Evolutionary conservation across 805 yeast genomes (phyloP).

Genomic region (Wickerhamomyces canadensis): DNA sequence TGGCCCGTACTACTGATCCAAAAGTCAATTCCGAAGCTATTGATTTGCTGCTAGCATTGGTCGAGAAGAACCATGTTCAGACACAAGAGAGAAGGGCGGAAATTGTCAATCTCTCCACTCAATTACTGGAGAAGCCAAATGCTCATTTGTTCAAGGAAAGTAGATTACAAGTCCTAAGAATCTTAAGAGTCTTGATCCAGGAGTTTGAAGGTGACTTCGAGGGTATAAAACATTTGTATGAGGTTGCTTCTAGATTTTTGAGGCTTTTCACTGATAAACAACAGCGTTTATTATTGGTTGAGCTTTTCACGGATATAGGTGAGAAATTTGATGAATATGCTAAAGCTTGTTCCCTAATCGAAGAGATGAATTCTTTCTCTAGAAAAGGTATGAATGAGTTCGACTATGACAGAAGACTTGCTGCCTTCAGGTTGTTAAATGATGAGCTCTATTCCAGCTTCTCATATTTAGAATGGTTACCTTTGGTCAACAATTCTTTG

Average conservation of each 20-base stretch:
- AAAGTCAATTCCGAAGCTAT: conserved; percentile 50
- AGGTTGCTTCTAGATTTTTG: conserved; percentile 51
- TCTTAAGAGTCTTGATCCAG: conserved; percentile 49
- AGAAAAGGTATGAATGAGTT: conserved; percentile 58
- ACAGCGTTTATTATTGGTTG: conserved; percentile 58
- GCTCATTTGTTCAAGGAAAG: conserved; percentile 45
- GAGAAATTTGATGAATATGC: conserved; percentile 37
- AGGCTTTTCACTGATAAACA: conserved; percentile 50
- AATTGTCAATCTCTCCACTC: conserved; percentile 51
- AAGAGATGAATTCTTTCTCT: conserved; percentile 68
- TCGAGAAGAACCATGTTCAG: conserved; percentile 52
- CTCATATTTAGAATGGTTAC: conserved; percentile 66
- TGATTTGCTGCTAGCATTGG: conserved; percentile 43
- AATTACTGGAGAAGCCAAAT: conserved; percentile 54
- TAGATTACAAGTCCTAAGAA: conserved; percentile 49
- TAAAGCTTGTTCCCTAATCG: conserved; percentile 46
- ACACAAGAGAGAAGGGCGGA: conserved; percentile 47
- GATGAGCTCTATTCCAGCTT: conserved; percentile 44
- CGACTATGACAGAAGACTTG: conserved; percentile 71
- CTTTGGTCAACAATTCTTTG: conserved; percentile 62
- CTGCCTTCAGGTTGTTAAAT: conserved; percentile 60
- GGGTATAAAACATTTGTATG: conserved; percentile 45
- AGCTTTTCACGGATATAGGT: conserved; percentile 57
- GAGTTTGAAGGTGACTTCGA: conserved; percentile 48
- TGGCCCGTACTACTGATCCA: conserved; percentile 32